Base-by-base conservation (phyloP, 2,329 filamentous ascomycete genomes). In the Microdochium paspali region DNA sequence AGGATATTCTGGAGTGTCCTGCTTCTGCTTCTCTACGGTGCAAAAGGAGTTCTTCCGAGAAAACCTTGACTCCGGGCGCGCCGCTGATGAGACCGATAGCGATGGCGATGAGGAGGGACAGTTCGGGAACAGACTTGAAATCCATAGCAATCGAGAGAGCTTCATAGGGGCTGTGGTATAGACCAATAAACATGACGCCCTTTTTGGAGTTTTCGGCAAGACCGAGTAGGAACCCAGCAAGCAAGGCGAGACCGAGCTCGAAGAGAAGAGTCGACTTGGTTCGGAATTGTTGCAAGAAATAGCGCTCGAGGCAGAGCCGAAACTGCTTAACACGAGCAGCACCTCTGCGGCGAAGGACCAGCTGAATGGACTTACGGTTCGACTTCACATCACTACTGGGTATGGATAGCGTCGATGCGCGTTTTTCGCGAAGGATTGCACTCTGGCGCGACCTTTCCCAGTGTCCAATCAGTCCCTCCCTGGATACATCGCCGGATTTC, bases 271-370 rank as follows among this genome's bases (percentile, higher is more conserved):
- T 67, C 1, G 69, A 67, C 46, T 69, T 68, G 28, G 67, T 63
- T 24, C 78, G 76, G 52, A 73, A 74, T 60, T 82, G 79, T 59
- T 82, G 79, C 3, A 75, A 64, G 52, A 79, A 66, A 4, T 76
- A 69, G 2, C 79, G 70, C 2, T 59, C 54, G 32, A 78, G 66
- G 53, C 76, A 80, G 21, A 78, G 71, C 63, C 68, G 74, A 0
- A 68, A 61, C 61, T 82, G 78, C 44, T 68, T 68, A 31, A 62
- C 52, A 53, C 68, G 71, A 0, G 67, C 64, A 0, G 76, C 73
- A 26, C 76, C 76, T 3, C 77, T 68, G 26, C 67, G 67, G 53
- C 69, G 69, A 52, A 80, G 67, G 0, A 74, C 69, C 6, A 64
- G 50, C 6, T 64, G 61, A 15, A 78, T 66, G 23, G 66, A 63